These are phyloP conservation scores for Phanerochaete sordida DNA, from an alignment of 768 basidiomycete genomes.

Conservation along the genomic window DNA sequence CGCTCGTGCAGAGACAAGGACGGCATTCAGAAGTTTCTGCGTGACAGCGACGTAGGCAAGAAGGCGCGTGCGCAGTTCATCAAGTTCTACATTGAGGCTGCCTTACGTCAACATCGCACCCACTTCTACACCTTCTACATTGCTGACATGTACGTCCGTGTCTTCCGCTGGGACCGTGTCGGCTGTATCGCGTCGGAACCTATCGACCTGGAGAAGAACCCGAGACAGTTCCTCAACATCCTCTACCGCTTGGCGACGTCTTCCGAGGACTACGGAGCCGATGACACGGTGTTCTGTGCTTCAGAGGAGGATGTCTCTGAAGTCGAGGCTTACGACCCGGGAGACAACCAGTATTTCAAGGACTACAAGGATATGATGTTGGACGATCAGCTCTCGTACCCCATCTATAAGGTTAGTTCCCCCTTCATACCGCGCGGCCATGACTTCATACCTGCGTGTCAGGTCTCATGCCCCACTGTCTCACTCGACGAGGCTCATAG, in stretches of 20 bases:
- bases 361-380: background rate
- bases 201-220: background rate
- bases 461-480: background rate
- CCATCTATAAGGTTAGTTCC: background rate
- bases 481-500: background rate
- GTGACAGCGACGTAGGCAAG: background rate
- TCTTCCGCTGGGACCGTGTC: background rate
- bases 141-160: background rate
- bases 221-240: background rate
- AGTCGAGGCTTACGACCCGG: background rate
- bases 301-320: background rate
- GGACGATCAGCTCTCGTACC: background rate
- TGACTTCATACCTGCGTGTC: background rate
- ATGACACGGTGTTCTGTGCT: background rate
- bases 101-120: background rate
- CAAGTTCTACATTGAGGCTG: background rate
- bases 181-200: background rate
- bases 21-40: background rate
- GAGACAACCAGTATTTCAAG: background rate
- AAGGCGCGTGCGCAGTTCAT: background rate
- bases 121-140: background rate
- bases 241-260: background rate
- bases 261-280: background rate
- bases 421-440: background rate
- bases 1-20: background rate